Evolutionary conservation across 164 flowering plant species (phyloP).

Genomic region (Vitis labrusca): DNA sequence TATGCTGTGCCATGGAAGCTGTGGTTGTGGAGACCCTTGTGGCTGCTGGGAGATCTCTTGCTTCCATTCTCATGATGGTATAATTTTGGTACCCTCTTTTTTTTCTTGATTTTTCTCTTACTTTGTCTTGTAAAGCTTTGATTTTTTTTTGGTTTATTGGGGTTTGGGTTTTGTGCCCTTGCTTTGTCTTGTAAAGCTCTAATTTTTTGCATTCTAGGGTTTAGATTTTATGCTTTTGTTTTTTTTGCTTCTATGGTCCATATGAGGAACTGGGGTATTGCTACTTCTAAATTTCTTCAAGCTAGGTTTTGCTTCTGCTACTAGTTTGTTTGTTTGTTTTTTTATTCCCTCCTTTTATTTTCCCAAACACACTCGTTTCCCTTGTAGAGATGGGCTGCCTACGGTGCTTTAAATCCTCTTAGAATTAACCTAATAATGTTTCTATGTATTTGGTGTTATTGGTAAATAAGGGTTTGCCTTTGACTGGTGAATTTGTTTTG

Average conservation of each 20-base stretch:
- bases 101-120: neutral
- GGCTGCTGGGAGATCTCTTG: constrained; percentile 24
- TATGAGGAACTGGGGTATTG: no score
- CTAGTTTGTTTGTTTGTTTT: no score
- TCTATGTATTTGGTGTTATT: no score
- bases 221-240: neutral
- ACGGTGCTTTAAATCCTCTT: no score
- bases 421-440: no score
- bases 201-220: neutral
- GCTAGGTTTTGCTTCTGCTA: no score
- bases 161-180: neutral
- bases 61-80: constrained; percentile 29
- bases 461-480: no score
- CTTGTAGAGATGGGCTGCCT: no score
- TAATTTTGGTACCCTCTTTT: neutral
- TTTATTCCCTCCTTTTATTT: no score
- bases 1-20: constrained; percentile 23
- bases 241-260: neutral
- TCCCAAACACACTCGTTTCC: no score
- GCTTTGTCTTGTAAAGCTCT: neutral
- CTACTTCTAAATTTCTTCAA: no score
- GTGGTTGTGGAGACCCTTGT: constrained; percentile 23
- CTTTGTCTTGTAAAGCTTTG: neutral
- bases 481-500: no score
- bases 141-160: neutral